phyloP scores from a whole-genome alignment of 2,329 filamentous ascomycete genomes.

The Diplodia scrobiculata region DNA sequence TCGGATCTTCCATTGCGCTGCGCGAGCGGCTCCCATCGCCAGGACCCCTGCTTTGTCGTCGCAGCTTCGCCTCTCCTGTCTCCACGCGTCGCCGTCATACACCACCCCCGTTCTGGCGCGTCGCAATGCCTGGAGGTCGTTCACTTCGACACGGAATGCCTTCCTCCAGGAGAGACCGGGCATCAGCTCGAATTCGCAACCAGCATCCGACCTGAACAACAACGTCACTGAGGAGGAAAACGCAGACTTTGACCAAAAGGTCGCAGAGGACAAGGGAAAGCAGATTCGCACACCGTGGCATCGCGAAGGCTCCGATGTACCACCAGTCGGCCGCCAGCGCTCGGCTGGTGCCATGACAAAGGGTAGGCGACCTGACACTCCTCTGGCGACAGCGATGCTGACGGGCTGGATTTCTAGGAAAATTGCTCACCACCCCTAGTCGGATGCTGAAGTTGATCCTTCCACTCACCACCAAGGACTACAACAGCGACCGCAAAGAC shows the following conservation, averaged over 20 bases:
- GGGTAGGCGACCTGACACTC: constrained; percentile 45
- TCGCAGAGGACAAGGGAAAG: constrained; percentile 55
- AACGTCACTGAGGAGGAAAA: constrained; percentile 51
- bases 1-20: constrained; percentile 10
- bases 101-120: neutral
- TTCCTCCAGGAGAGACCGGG: constrained; percentile 7
- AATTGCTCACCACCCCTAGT: constrained; percentile 77
- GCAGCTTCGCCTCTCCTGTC: neutral
- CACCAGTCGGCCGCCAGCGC: constrained; percentile 57
- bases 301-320: constrained; percentile 60
- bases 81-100: neutral
- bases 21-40: neutral
- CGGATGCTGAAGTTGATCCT: constrained; percentile 78
- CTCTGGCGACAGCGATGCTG: constrained; percentile 18
- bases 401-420: constrained; percentile 54
- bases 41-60: constrained; percentile 5
- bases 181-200: constrained; percentile 40
- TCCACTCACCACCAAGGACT: constrained; percentile 66
- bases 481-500: constrained; percentile 63
- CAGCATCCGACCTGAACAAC: constrained; percentile 48
- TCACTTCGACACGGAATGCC: neutral
- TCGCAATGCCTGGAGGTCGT: neutral
- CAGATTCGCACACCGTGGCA: constrained; percentile 68
- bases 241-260: constrained; percentile 48
- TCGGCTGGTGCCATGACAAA: constrained; percentile 65